A percentile compares a stretch with the other conserved stretches of the same genome.
Evolutionary conservation across 768 basidiomycete genomes (phyloP).

Genomic region (Mycena galopus): DNA sequence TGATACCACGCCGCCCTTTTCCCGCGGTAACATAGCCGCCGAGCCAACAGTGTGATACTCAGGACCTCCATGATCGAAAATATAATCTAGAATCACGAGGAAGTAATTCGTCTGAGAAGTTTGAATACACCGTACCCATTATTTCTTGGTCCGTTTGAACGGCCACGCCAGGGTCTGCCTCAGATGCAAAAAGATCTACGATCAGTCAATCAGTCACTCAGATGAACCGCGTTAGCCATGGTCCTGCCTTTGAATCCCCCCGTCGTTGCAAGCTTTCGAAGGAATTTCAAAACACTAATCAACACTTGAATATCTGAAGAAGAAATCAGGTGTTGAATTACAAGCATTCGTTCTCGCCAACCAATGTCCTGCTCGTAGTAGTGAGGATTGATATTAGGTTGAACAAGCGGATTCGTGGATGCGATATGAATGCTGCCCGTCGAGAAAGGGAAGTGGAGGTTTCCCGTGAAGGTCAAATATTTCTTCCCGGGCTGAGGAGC

Average conservation of each 20-base stretch:
- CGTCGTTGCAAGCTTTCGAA: conserved; percentile 38
- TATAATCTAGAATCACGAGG: neutral
- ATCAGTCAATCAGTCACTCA: too few relatives aligned
- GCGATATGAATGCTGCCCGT: conserved; percentile 41
- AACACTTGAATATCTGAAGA: conserved; percentile 1
- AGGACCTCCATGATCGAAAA: neutral
- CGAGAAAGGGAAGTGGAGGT: conserved; percentile 40
- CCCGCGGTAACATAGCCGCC: neutral
- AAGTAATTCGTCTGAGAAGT: neutral
- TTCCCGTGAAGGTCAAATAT: conserved; percentile 42
- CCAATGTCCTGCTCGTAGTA: conserved; percentile 45
- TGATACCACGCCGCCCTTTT: conserved; percentile 1
- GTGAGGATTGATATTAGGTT: conserved; percentile 41
- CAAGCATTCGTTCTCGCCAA: neutral
- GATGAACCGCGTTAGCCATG: too few relatives aligned
- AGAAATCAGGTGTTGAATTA: neutral
- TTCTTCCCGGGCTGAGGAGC: conserved; percentile 32
- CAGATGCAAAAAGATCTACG: neutral
- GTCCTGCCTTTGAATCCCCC: conserved; percentile 21
- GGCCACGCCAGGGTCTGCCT: neutral
- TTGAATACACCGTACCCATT: neutral
- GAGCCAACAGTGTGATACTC: neutral
- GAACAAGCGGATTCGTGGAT: conserved; percentile 34
- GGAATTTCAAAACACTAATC: conserved; percentile 35
- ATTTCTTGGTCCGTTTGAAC: conserved; percentile 1